Conservation (phyloP, 768 basidiomycete species). For the Cantharellus cinnabarinus region DNA sequence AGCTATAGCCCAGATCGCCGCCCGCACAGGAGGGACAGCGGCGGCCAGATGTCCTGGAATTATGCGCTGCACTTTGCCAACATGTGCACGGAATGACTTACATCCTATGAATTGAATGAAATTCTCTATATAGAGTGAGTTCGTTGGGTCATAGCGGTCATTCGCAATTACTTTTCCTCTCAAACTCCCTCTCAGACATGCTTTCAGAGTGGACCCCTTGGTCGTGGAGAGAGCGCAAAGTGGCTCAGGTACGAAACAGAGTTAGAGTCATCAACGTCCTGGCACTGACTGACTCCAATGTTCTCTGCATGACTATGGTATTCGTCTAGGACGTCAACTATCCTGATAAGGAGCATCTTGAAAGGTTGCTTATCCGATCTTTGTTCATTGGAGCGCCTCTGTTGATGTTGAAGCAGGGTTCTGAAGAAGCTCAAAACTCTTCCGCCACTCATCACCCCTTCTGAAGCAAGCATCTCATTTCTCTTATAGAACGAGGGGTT, state of each 20-base stretch:
- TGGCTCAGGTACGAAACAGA: constrained; percentile 40
- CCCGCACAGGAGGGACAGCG: no score
- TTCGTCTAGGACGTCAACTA: constrained; percentile 42
- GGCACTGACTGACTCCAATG: background rate
- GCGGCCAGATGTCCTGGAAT: no score
- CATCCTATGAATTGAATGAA: no score
- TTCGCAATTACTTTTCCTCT: no score
- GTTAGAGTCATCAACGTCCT: no score
- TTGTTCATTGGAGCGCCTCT: background rate
- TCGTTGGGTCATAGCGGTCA: no score
- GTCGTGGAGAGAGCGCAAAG: constrained; percentile 59
- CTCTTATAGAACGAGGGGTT: background rate
- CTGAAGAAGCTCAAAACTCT: constrained; percentile 55
- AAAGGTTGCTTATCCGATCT: constrained; percentile 20
- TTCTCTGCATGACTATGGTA: background rate
- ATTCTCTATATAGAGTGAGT: no score
- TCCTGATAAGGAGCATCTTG: constrained; percentile 38
- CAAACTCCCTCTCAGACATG: background rate
- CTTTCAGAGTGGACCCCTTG: constrained; percentile 38
- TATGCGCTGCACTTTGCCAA: no score
- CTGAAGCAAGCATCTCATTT: constrained; percentile 47
- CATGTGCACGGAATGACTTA: no score
- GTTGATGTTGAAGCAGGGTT: constrained; percentile 27
- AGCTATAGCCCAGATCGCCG: no score
- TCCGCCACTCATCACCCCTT: constrained; percentile 81